Evolutionary conservation across 2,329 filamentous ascomycete species (phyloP), one percentile per base, ranked within the genome.

Genomic region (Fusarium concolor): DNA sequence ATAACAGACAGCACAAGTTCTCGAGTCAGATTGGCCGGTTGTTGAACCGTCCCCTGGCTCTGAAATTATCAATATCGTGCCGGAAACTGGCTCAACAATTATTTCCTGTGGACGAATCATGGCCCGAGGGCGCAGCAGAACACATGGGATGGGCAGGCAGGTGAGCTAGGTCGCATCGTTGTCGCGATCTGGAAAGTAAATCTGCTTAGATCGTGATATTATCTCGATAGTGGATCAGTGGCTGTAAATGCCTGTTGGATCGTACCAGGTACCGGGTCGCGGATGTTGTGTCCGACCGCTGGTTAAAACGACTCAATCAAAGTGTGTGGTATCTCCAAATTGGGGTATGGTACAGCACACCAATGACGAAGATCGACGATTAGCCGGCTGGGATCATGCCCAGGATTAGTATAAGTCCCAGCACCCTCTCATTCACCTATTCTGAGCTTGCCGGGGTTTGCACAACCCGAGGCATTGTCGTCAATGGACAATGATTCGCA

Each of bases 161-260:
- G 37, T 56, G 47, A 41, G 52, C 42, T 37, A 26, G 41, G 43
- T 59, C 56, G 52, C 52, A 68, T 57, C 28, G 47, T 49, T 49
- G 55, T 60, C 26, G 52, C 57, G 65, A 72, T 71, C 62, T 53
- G 39, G 35, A 57, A 61, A 54, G 49, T 31, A 31, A 57, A 70
- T 70, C 62, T 59, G 42, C 33, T 45, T 45, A 49, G 62, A 72
- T 72, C 70, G 70, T 45, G 55, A 65, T 67, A 50, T 49, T 46
- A 72, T 72, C 68, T 73, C 59, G 70, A 71, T 72, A 67, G 64
- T 68, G 66, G 58, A 65, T 65, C 47, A 62, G 62, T 66, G 70
- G 70, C 62, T 66, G 51, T 49, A 10, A 50, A 65, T 56, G 56
- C 55, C 28, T 60, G 49, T 53, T 62, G 54, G 55, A 61, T 61